These are phyloP conservation scores for Gastrolobium villosum DNA, from an alignment of 306 rosid genomes.

Conservation along the genomic window DNA sequence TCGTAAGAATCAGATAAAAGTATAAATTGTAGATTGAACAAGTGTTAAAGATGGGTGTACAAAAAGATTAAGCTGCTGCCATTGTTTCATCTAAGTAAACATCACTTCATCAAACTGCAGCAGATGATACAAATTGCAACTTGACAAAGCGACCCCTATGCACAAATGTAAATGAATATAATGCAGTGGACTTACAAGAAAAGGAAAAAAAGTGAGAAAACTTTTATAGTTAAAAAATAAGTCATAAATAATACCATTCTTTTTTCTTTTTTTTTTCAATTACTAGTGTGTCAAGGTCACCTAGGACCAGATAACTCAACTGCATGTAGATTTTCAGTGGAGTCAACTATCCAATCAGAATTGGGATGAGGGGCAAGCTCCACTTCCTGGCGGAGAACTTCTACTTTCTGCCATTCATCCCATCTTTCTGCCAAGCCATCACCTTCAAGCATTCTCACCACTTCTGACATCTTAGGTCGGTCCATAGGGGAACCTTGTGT, in stretches of 20 bases:
- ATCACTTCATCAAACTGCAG: conserved; percentile 59
- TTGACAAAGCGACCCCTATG: conserved; percentile 79
- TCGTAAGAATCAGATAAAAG: conserved; percentile 22
- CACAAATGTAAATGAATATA: conserved; percentile 89
- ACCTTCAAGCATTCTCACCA: conserved; percentile 98
- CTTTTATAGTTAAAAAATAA: conserved; percentile 62
- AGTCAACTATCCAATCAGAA: conserved; percentile 95
- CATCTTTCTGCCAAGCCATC: conserved; percentile 98
- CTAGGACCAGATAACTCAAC: conserved; percentile 99
- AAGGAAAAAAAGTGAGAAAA: conserved; percentile 39
- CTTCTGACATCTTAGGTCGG: conserved; percentile 98
- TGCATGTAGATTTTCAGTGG: conserved; percentile 95
- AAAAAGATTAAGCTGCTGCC: conserved; percentile 54
- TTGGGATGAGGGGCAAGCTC: conserved; percentile 90
- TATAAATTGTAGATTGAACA: conserved; percentile 38
- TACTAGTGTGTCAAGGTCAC: conserved; percentile 67
- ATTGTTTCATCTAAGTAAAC: conserved; percentile 58
- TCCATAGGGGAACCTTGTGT: conserved; percentile 98
- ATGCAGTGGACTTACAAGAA: conserved; percentile 67
- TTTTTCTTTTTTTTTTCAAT: conserved; percentile 26
- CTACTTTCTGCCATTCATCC: conserved; percentile 99
- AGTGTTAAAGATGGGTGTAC: conserved; percentile 42
- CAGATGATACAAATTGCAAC: conserved; percentile 72
- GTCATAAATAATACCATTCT: conserved; percentile 59
- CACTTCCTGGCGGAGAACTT: conserved; percentile 91